phyloP scores from a whole-genome alignment of 495 filamentous ascomycete species.

The Penicillium robsamsonii region DNA sequence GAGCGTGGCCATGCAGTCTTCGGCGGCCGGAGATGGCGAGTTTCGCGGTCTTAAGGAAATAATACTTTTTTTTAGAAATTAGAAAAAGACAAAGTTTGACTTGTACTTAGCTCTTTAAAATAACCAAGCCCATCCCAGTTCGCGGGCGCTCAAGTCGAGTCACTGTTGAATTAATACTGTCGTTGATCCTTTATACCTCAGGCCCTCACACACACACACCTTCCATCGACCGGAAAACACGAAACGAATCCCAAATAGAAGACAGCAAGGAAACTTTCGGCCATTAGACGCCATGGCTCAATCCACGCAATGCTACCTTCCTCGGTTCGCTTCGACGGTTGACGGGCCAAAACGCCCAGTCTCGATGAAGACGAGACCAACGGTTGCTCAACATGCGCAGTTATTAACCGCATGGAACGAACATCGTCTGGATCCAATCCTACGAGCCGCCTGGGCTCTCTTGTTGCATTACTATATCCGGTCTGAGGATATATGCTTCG shows the following conservation, averaged over 20 bases:
- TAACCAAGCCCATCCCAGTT: constrained; percentile 21
- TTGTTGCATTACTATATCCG: constrained; percentile 54
- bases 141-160: constrained; percentile 12
- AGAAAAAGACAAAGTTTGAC: constrained; percentile 6
- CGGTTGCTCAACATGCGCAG: constrained; percentile 30
- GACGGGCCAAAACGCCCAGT: constrained; percentile 37
- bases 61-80: constrained; percentile 11
- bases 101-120: constrained; percentile 24
- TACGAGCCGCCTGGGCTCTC: constrained; percentile 55
- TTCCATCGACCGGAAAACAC: constrained; percentile 4
- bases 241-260: not conserved
- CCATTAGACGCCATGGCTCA: constrained; percentile 33
- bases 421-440: constrained; percentile 28
- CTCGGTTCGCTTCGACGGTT: constrained; percentile 33
- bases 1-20: constrained; percentile 29
- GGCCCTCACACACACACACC: constrained; percentile 1
- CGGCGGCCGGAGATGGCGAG: constrained; percentile 18
- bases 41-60: constrained; percentile 9
- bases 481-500: constrained; percentile 56
- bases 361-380: constrained; percentile 38
- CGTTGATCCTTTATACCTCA: constrained; percentile 15
- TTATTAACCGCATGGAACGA: constrained; percentile 39
- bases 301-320: constrained; percentile 39
- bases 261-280: not conserved
- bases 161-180: constrained; percentile 22